Conservation (phyloP, 73 alveolate species). For the Tetrahymena elliotti region DNA sequence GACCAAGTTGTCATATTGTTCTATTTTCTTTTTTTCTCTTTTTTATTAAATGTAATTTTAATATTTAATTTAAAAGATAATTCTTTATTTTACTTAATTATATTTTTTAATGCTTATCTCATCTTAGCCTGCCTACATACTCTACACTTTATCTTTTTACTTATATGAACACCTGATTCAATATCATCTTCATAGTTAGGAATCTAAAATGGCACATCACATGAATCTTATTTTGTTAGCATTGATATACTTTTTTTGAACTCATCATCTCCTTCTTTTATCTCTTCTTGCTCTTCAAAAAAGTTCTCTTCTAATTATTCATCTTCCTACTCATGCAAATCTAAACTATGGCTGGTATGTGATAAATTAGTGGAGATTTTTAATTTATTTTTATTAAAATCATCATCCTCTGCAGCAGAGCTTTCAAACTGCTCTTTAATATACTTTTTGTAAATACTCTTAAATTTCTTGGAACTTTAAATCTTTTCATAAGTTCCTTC, state of each 20-base stretch:
- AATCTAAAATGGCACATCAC: not conserved
- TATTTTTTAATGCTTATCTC: not conserved
- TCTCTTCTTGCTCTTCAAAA: not conserved
- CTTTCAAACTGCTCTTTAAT: not conserved
- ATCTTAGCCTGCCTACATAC: not conserved
- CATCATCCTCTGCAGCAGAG: not conserved
- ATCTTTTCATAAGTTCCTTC: conserved; percentile 17
- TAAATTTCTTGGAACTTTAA: not conserved
- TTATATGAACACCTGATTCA: not conserved
- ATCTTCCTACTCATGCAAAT: not conserved
- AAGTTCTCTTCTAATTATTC: not conserved
- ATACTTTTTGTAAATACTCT: conserved; percentile 8
- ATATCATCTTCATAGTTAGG: not conserved
- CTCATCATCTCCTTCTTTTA: not conserved
- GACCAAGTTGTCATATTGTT: conserved; percentile 12
- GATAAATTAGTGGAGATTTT: not conserved
- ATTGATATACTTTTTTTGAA: not conserved
- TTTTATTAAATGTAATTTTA: not conserved
- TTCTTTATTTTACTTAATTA: not conserved
- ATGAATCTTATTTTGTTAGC: not conserved
- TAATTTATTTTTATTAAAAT: not conserved
- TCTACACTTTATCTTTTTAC: not conserved
- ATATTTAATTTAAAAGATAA: not conserved
- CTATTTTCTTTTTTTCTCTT: not conserved
- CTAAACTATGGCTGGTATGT: not conserved